Evolutionary conservation across 805 yeast species (phyloP).

Genomic region (Pichia exigua): DNA sequence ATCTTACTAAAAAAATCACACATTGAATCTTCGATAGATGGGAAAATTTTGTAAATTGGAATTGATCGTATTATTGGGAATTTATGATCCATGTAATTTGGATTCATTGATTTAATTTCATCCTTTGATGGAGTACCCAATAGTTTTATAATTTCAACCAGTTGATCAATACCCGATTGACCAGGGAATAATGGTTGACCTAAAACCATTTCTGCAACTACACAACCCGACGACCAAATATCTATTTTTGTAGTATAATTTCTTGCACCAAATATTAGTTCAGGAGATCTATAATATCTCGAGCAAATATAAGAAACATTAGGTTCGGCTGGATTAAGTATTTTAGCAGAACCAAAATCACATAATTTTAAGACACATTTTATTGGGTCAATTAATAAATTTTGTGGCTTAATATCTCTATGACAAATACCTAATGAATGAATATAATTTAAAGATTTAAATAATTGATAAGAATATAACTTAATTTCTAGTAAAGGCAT

Average conservation of each 20-base stretch:
- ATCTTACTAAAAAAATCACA: conserved; percentile 49
- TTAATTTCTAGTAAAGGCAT: conserved; percentile 91
- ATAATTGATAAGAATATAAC: conserved; percentile 69
- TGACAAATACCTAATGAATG: conserved; percentile 78
- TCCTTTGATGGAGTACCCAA: conserved; percentile 93
- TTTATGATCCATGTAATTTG: conserved; percentile 94
- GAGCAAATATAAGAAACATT: conserved; percentile 96
- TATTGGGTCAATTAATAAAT: conserved; percentile 77
- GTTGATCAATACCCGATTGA: conserved; percentile 93
- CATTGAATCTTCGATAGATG: conserved; percentile 44
- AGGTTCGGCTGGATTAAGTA: conserved; percentile 81
- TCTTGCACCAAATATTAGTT: conserved; percentile 93
- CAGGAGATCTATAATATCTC: conserved; percentile 95
- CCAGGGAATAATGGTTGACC: conserved; percentile 99
- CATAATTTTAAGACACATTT: conserved; percentile 84
- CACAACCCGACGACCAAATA: conserved; percentile 97
- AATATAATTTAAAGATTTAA: conserved; percentile 72
- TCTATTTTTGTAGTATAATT: conserved; percentile 95
- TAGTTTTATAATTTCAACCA: conserved; percentile 92
- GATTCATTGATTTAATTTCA: conserved; percentile 90
- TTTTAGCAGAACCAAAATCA: conserved; percentile 95
- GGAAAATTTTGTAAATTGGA: conserved; percentile 61
- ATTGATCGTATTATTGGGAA: conserved; percentile 82
- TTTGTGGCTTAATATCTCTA: conserved; percentile 88
- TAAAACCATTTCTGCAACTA: conserved; percentile 89